Evolutionary conservation across 2,329 filamentous ascomycete species (phyloP).

Genomic region (Pseudogymnoascus sp.): DNA sequence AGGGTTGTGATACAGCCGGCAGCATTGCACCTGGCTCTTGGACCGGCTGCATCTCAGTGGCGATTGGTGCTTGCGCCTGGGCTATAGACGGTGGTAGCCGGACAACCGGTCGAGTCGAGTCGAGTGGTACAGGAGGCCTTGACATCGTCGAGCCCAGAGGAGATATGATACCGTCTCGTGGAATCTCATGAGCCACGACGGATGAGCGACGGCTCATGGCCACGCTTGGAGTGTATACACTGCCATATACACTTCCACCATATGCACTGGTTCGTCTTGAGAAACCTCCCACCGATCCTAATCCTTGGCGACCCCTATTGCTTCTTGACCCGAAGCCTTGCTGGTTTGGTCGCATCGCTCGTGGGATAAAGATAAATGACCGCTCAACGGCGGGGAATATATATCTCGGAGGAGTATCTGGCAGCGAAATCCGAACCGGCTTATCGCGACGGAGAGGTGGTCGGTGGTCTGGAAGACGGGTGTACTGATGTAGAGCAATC

Average conservation of each 20-base stretch:
- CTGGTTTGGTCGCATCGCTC: constrained; percentile 87
- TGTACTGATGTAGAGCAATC: constrained; percentile 82
- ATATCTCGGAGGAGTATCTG: constrained; percentile 71
- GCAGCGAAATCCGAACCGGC: constrained; percentile 87
- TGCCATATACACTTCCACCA: constrained; percentile 62
- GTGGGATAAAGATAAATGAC: constrained; percentile 96
- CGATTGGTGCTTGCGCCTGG: constrained; percentile 28
- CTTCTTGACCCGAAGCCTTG: constrained; percentile 63
- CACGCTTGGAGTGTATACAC: constrained; percentile 77
- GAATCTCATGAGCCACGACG: constrained; percentile 57
- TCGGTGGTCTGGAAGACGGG: constrained; percentile 86
- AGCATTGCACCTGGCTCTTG: constrained; percentile 10
- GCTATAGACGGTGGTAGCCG: constrained; percentile 60
- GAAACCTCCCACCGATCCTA: constrained; percentile 59
- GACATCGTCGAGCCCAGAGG: constrained; percentile 74
- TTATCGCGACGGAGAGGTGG: constrained; percentile 93
- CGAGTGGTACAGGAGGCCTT: constrained; percentile 54
- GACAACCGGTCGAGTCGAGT: constrained; percentile 66
- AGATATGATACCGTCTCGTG: constrained; percentile 70
- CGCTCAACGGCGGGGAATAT: constrained; percentile 85
- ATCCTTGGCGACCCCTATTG: constrained; percentile 66
- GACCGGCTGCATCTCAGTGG: constrained; percentile 16
- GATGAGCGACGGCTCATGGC: constrained; percentile 87
- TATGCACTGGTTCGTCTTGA: constrained; percentile 82
- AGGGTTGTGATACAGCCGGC: constrained; percentile 39